A percentile compares a stretch with the other conserved stretches of the same genome.
Conservation (phyloP, 805 yeast genomes). For the Candida insectalens region DNA sequence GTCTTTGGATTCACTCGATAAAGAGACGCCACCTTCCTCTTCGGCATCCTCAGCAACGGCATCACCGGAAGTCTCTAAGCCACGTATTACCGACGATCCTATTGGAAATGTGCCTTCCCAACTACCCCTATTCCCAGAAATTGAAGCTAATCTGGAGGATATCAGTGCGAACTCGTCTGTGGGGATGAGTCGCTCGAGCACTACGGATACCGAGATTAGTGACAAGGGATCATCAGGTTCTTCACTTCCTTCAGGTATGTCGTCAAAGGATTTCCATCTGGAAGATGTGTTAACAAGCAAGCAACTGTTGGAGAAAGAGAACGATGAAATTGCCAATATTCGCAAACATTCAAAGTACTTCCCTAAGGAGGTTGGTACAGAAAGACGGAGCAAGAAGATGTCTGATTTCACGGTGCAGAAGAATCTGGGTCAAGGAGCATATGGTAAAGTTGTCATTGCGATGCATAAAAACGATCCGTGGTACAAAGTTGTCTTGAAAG, state of each 20-base stretch:
- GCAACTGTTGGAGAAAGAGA: constrained; percentile 36
- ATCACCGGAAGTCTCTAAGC: background rate
- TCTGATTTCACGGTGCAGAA: constrained; percentile 62
- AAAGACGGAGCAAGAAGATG: constrained; percentile 62
- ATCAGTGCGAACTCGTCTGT: constrained; percentile 13
- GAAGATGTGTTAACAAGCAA: constrained; percentile 26
- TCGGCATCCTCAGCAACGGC: background rate
- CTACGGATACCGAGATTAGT: background rate
- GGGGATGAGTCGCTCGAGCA: constrained; percentile 16
- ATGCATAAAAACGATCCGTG: constrained; percentile 51
- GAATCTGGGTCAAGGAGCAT: constrained; percentile 92
- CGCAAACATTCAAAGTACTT: constrained; percentile 30
- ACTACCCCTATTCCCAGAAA: constrained; percentile 33
- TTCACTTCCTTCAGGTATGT: background rate
- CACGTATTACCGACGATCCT: constrained; percentile 2
- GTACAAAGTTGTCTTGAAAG: constrained; percentile 71
- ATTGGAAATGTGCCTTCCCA: constrained; percentile 38
- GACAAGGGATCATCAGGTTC: background rate
- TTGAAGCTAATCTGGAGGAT: constrained; percentile 24
- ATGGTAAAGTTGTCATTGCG: constrained; percentile 85
- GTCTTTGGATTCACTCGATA: background rate
- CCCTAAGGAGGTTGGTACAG: constrained; percentile 54
- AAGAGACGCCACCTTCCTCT: background rate
- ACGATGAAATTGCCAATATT: constrained; percentile 30
- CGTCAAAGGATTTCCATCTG: constrained; percentile 8